phyloP scores from a whole-genome alignment of 352 stramenopile species.

The Phytopythium ostracodes region DNA sequence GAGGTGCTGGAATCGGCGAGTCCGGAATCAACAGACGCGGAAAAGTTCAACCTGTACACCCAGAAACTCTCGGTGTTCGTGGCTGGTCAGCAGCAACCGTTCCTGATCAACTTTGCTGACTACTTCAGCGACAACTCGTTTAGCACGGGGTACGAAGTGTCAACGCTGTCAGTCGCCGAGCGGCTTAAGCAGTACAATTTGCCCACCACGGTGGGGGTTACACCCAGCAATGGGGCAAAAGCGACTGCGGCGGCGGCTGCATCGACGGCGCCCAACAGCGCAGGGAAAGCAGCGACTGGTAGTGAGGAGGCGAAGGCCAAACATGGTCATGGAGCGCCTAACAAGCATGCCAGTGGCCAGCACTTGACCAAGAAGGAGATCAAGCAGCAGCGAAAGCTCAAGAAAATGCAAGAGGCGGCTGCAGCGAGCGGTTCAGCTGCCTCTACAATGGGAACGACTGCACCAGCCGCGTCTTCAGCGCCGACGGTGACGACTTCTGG shows the following conservation, averaged over 20 bases:
- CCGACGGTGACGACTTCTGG: not conserved
- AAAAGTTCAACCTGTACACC: constrained; percentile 51
- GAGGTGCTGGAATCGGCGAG: constrained; percentile 17
- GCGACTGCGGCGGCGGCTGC: not conserved
- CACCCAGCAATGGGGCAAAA: not conserved
- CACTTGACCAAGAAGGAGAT: constrained; percentile 61
- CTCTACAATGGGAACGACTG: not conserved
- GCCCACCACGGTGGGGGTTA: not conserved
- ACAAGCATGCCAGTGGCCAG: constrained; percentile 5
- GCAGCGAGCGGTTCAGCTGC: not conserved
- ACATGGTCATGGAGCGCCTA: constrained; percentile 8
- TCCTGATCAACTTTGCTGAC: constrained; percentile 69
- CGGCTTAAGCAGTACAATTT: constrained; percentile 40
- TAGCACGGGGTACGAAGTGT: constrained; percentile 75
- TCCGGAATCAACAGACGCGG: constrained; percentile 24
- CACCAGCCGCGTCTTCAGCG: not conserved
- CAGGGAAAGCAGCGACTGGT: not conserved
- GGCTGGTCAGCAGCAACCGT: constrained; percentile 70
- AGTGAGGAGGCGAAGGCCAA: constrained; percentile 14
- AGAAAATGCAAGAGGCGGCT: constrained; percentile 53
- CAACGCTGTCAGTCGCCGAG: constrained; percentile 56
- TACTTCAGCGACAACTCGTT: constrained; percentile 77
- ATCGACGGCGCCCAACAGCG: not conserved
- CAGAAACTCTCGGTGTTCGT: constrained; percentile 59
- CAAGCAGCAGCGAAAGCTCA: constrained; percentile 68